These are phyloP conservation scores for Haplosporangium gracile DNA, from an alignment of 192 early-diverging fungal species.

Conservation along the genomic window DNA sequence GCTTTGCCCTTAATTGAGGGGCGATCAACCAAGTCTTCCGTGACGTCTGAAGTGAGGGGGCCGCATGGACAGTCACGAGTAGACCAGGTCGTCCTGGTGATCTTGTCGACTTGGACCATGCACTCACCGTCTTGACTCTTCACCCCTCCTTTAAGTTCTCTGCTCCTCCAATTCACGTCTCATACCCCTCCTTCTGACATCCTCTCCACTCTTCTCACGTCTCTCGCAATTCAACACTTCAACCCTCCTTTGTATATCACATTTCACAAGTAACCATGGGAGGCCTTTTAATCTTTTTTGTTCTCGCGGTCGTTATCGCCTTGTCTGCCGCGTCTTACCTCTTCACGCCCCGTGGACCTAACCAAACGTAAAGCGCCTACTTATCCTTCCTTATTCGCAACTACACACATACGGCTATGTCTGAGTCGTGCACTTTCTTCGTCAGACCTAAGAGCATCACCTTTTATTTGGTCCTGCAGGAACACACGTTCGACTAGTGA, in stretches of 20 bases:
- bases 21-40: neutral
- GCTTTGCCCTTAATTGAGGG: neutral
- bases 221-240: neutral
- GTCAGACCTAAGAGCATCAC: no score
- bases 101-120: conserved; percentile 11
- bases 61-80: neutral
- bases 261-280: conserved; percentile 51
- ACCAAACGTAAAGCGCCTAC: conserved; percentile 68
- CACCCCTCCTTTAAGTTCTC: neutral
- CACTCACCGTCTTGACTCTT: neutral
- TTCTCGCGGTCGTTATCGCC: conserved; percentile 61
- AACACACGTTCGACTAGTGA: no score
- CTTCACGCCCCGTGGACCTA: conserved; percentile 66
- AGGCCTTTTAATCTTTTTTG: conserved; percentile 68
- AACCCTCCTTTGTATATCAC: no score
- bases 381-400: neutral
- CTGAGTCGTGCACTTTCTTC: no score
- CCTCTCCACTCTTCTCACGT: neutral
- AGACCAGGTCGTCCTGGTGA: neutral
- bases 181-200: neutral
- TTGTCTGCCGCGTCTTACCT: conserved; percentile 64
- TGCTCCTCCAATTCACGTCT: neutral
- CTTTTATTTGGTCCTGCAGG: no score
- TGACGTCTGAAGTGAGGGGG: neutral
- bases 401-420: neutral